A percentile compares a stretch with the other conserved stretches of the same genome.
Conservation (phyloP, 208 protist genomes). For the Borovskyia barvae region DNA sequence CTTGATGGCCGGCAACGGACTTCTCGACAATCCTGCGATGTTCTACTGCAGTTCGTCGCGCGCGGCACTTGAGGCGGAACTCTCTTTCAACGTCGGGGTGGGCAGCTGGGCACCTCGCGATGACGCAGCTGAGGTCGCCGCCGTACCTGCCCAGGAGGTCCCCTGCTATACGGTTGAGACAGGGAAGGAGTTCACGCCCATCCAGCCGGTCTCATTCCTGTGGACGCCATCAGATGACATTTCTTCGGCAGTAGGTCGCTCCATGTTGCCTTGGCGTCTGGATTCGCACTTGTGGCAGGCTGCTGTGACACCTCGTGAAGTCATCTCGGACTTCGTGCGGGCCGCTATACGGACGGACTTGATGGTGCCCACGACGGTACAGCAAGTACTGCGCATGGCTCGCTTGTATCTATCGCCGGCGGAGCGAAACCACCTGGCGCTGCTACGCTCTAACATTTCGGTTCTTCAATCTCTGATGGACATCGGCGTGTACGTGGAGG, state of each 20-base stretch:
- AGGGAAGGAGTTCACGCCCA: conserved; percentile 13
- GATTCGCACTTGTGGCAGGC: conserved; percentile 26
- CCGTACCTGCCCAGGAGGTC: no score
- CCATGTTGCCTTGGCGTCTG: no score
- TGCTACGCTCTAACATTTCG: conserved; percentile 60
- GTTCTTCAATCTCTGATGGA: conserved; percentile 44
- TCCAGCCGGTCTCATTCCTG: conserved; percentile 14
- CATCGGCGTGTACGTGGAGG: conserved; percentile 50
- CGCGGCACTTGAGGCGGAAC: background rate
- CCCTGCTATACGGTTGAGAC: no score
- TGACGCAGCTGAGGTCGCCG: no score
- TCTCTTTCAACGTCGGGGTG: conserved; percentile 7
- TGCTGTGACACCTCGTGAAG: conserved; percentile 52
- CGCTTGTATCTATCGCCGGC: conserved; percentile 62
- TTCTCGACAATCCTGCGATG: conserved; percentile 85
- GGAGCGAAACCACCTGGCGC: conserved; percentile 61
- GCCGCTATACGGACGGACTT: conserved; percentile 53
- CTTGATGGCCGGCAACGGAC: conserved; percentile 78
- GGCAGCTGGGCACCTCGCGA: background rate
- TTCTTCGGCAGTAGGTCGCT: no score
- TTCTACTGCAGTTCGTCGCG: conserved; percentile 30
- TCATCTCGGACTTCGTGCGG: conserved; percentile 79
- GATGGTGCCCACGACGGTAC: conserved; percentile 48
- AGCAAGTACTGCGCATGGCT: conserved; percentile 78
- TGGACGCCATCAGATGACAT: no score